Evolutionary conservation across 1,284 basidiomycete genomes (phyloP).

Genomic region (Sporisorium exsertum): DNA sequence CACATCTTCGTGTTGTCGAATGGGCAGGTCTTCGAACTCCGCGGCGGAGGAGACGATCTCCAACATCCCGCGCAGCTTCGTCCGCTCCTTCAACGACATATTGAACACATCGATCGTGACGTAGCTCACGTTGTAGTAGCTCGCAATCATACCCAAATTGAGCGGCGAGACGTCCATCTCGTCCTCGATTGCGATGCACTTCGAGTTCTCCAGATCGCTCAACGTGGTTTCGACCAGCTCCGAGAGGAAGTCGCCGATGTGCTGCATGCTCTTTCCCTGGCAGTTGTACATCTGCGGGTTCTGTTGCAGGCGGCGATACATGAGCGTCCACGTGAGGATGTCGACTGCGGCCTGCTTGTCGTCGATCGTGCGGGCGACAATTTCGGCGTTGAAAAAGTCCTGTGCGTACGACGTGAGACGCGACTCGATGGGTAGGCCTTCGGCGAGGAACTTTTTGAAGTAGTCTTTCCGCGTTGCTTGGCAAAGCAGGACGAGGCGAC

Average conservation of each 20-base stretch:
- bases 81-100: slow-evolving; percentile 91
- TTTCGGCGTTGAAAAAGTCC: slow-evolving; percentile 98
- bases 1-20: slow-evolving; percentile 76
- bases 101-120: slow-evolving; percentile 97
- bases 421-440: slow-evolving; percentile 97
- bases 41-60: slow-evolving; percentile 96
- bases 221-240: slow-evolving; percentile 95
- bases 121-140: slow-evolving; percentile 77
- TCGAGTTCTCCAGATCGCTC: slow-evolving; percentile 88
- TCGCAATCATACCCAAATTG: slow-evolving; percentile 72
- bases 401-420: slow-evolving; percentile 74
- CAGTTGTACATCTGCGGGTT: slow-evolving; percentile 73
- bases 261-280: slow-evolving; percentile 62
- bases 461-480: slow-evolving; percentile 95
- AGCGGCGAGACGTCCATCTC: slow-evolving; percentile 72
- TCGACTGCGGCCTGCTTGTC: slow-evolving; percentile 72
- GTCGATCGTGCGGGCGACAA: slow-evolving; percentile 97
- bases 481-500: slow-evolving; percentile 93
- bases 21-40: slow-evolving; percentile 89
- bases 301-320: slow-evolving; percentile 95
- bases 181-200: slow-evolving; percentile 89
- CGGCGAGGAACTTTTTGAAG: slow-evolving; percentile 97
- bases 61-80: slow-evolving; percentile 95
- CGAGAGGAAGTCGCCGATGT: slow-evolving; percentile 74
- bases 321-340: slow-evolving; percentile 92